A percentile compares a stretch with the other conserved stretches of the same genome.
Evolutionary conservation across 805 yeast genomes (phyloP).

Genomic region (Grigorovia jiainica): DNA sequence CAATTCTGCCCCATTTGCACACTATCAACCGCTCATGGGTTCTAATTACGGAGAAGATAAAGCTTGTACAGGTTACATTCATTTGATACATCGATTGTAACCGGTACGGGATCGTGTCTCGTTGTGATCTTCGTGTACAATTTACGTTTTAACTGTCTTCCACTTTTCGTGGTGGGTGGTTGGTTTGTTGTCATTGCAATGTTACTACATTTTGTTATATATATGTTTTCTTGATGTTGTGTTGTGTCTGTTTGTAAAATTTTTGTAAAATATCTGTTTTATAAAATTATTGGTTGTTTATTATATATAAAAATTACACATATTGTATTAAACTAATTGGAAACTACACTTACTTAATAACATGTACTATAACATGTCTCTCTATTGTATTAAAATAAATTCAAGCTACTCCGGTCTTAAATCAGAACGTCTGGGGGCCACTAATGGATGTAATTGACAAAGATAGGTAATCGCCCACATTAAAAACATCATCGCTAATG

Average conservation of each 20-base stretch:
- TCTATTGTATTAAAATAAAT: too few relatives aligned
- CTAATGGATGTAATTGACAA: slow-evolving; percentile 80
- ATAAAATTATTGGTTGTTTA: too few relatives aligned
- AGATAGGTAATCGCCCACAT: slow-evolving; percentile 93
- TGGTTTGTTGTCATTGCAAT: background rate
- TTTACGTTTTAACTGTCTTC: too few relatives aligned
- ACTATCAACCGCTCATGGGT: slow-evolving; percentile 32
- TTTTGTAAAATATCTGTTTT: too few relatives aligned
- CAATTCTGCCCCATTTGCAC: background rate
- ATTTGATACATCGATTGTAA: slow-evolving; percentile 38
- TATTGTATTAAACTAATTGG: too few relatives aligned
- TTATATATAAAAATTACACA: background rate
- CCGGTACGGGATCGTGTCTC: background rate
- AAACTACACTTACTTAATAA: too few relatives aligned
- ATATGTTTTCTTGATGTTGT: background rate
- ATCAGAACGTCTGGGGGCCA: slow-evolving; percentile 83
- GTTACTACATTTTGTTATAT: background rate
- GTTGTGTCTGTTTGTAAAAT: too few relatives aligned
- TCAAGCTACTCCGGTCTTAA: slow-evolving; percentile 61
- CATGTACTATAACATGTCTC: background rate
- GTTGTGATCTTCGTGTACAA: background rate
- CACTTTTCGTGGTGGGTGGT: too few relatives aligned
- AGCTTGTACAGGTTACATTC: slow-evolving; percentile 34
- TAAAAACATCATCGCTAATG: slow-evolving; percentile 67
- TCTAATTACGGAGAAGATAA: slow-evolving; percentile 53